These are phyloP conservation scores for Claviceps sp. DNA, from an alignment of 2,329 filamentous ascomycete species.

Conservation along the genomic window DNA sequence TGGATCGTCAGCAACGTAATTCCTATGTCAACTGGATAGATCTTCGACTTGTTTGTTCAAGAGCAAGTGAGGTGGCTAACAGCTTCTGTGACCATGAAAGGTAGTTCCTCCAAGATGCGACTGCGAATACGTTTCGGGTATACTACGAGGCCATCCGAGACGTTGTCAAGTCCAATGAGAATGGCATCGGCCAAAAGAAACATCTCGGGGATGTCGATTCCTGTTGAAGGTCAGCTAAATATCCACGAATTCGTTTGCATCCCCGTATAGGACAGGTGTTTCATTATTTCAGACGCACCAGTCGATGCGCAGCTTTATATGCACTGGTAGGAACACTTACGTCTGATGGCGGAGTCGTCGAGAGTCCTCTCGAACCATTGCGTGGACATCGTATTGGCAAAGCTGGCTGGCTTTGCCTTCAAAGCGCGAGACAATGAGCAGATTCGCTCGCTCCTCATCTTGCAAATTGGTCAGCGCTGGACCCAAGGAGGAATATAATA, in stretches of 20 bases:
- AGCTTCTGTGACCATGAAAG: conserved; percentile 61
- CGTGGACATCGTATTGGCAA: conserved; percentile 18
- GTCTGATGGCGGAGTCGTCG: conserved; percentile 60
- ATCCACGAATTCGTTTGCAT: background rate
- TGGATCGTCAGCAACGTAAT: conserved; percentile 7
- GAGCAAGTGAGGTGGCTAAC: background rate
- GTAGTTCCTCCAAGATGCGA: conserved; percentile 61
- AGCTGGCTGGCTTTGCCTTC: conserved; percentile 21
- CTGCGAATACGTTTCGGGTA: conserved; percentile 61
- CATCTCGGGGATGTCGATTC: conserved; percentile 49
- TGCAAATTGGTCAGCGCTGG: background rate
- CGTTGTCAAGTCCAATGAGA: conserved; percentile 53
- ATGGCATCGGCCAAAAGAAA: conserved; percentile 59
- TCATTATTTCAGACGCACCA: background rate
- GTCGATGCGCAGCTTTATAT: background rate
- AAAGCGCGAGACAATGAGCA: conserved; percentile 24
- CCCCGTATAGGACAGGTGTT: background rate
- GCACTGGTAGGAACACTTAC: conserved; percentile 12
- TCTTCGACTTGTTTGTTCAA: background rate
- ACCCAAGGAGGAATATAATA: background rate
- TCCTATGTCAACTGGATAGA: no score
- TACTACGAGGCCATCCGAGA: conserved; percentile 57
- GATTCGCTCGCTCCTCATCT: conserved; percentile 8
- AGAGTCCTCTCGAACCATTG: conserved; percentile 54
- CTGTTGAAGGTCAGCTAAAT: conserved; percentile 22